Evolutionary conservation across 352 stramenopile genomes (phyloP).

Genomic region (Thraustotheca clavata): DNA sequence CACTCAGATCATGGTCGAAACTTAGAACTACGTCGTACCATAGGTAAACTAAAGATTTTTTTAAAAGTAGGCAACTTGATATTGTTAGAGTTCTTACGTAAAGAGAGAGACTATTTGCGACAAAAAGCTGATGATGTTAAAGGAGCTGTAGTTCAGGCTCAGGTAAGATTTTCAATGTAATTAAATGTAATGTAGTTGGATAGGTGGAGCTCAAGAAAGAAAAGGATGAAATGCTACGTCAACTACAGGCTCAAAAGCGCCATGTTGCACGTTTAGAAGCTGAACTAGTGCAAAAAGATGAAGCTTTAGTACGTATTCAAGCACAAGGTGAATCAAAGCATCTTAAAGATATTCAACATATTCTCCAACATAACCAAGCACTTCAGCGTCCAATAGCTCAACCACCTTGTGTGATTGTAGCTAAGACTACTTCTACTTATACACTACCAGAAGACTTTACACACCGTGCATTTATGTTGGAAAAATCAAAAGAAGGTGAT

Average conservation of each 20-base stretch:
- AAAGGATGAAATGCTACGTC: constrained; percentile 18
- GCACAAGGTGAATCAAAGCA: constrained; percentile 8
- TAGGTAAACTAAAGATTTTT: constrained; percentile 5
- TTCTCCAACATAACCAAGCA: constrained; percentile 10
- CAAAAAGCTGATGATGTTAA: constrained; percentile 78
- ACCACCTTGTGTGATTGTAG: constrained; percentile 19
- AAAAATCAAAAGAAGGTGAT: constrained; percentile 57
- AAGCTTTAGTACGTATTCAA: constrained; percentile 5
- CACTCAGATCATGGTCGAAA: neutral
- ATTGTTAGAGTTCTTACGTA: constrained; percentile 40
- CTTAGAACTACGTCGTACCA: constrained; percentile 19
- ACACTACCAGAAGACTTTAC: constrained; percentile 27
- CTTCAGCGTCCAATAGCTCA: constrained; percentile 6
- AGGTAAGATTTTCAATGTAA: constrained; percentile 32
- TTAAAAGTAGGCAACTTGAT: neutral
- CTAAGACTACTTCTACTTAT: neutral
- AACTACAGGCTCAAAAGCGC: constrained; percentile 12
- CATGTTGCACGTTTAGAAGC: constrained; percentile 12
- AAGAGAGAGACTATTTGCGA: constrained; percentile 55
- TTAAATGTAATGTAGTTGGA: constrained; percentile 11
- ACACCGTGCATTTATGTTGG: constrained; percentile 41
- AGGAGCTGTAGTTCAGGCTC: constrained; percentile 49
- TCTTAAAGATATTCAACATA: constrained; percentile 19
- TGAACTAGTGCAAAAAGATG: constrained; percentile 12
- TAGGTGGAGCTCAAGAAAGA: constrained; percentile 18